A percentile compares a stretch with the other conserved stretches of the same genome.
Conservation (phyloP, 306 rosid genomes). For the Acacia acuminata region DNA sequence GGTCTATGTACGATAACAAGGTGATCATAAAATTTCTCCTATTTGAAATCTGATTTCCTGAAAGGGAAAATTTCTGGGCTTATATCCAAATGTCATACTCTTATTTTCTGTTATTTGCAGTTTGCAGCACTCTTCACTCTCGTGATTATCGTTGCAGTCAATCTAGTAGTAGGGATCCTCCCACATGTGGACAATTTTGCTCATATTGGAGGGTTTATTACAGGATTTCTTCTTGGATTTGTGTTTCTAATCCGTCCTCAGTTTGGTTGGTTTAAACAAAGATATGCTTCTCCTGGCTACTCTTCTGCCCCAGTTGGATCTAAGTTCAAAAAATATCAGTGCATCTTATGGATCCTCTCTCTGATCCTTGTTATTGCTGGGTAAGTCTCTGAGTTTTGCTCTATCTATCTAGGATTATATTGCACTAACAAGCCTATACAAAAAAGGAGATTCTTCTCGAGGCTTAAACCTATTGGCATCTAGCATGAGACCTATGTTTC, state of each 20-base stretch:
- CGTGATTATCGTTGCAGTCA: slow-evolving; percentile 70
- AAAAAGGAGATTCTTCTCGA: neutral
- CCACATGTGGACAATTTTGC: slow-evolving; percentile 98
- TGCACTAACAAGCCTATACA: slow-evolving; percentile 6
- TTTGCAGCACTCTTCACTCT: slow-evolving; percentile 75
- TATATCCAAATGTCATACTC: slow-evolving; percentile 13
- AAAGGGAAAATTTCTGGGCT: slow-evolving; percentile 2
- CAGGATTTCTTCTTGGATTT: slow-evolving; percentile 91
- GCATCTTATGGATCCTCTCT: slow-evolving; percentile 80
- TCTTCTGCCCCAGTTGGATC: slow-evolving; percentile 47
- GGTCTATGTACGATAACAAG: slow-evolving; percentile 88
- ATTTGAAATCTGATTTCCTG: neutral
- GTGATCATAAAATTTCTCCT: slow-evolving; percentile 41
- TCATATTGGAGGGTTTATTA: slow-evolving; percentile 90
- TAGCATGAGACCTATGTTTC: slow-evolving; percentile 1
- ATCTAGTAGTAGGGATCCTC: slow-evolving; percentile 92
- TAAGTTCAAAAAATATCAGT: slow-evolving; percentile 83
- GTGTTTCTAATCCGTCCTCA: slow-evolving; percentile 97
- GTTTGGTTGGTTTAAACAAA: slow-evolving; percentile 86
- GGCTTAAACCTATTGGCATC: slow-evolving; percentile 11
- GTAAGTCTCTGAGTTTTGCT: slow-evolving; percentile 47
- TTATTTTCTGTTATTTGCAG: slow-evolving; percentile 46
- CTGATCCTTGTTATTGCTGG: slow-evolving; percentile 69
- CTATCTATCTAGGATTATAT: slow-evolving; percentile 21
- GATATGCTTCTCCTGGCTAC: slow-evolving; percentile 50